Evolutionary conservation across 2,329 filamentous ascomycete genomes (phyloP).

Genomic region (Pseudogymnoascus sp.): DNA sequence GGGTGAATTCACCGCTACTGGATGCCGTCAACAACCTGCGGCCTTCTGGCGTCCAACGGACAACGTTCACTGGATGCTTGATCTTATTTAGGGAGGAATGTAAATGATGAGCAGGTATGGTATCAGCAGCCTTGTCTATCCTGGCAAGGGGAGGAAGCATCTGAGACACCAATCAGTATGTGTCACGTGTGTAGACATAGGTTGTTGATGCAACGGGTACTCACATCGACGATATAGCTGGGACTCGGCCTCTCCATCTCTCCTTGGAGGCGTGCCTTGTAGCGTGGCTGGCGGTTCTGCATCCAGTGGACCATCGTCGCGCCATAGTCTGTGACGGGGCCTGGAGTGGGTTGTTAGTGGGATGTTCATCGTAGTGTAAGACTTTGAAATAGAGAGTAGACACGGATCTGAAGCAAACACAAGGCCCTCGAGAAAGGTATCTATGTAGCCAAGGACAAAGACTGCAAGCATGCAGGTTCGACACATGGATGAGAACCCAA

Average conservation of each 20-base stretch:
- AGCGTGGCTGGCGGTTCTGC: conserved; percentile 68
- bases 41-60: conserved; percentile 95
- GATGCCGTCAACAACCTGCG: conserved; percentile 85
- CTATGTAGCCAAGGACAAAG: background rate
- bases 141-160: conserved; percentile 80
- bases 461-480: background rate
- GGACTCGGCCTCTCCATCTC: conserved; percentile 77
- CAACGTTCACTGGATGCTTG: conserved; percentile 93
- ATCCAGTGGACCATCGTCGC: conserved; percentile 88
- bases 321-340: conserved; percentile 87
- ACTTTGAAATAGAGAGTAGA: background rate
- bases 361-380: background rate
- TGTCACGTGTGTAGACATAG: background rate
- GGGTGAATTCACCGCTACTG: conserved; percentile 92
- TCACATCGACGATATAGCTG: conserved; percentile 83
- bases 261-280: conserved; percentile 60
- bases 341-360: conserved; percentile 36
- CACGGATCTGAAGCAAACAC: background rate
- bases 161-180: conserved; percentile 34
- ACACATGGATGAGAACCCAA: background rate
- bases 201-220: conserved; percentile 26
- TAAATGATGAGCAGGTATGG: conserved; percentile 87
- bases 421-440: background rate
- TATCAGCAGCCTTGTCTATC: conserved; percentile 66
- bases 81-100: conserved; percentile 99